These are phyloP conservation scores for Cymbopogon citratus DNA, from an alignment of 176 grass and related monocot species.

Conservation along the genomic window DNA sequence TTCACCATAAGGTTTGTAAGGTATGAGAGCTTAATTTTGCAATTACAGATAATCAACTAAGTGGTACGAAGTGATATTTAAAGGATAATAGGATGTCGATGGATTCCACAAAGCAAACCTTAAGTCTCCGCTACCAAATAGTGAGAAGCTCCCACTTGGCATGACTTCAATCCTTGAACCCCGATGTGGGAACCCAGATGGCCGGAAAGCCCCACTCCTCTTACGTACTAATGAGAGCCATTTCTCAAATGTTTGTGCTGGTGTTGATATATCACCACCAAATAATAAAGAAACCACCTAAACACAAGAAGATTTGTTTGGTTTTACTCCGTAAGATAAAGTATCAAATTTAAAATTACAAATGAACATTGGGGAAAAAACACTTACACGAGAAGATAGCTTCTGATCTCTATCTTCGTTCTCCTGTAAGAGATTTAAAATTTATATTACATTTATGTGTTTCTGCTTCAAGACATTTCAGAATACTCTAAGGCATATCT, in stretches of 20 bases:
- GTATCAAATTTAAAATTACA: neutral
- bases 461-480: neutral
- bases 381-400: conserved; percentile 65
- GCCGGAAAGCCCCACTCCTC: conserved; percentile 52
- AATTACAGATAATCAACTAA: conserved; percentile 3
- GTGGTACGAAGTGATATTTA: neutral
- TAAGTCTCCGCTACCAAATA: conserved; percentile 36
- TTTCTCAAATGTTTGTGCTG: conserved; percentile 68
- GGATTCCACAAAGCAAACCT: conserved; percentile 48
- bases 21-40: neutral
- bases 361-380: neutral
- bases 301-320: conserved; percentile 11
- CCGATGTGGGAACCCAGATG: conserved; percentile 69
- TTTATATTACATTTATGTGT: neutral
- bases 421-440: conserved; percentile 37
- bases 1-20: conserved; percentile 2
- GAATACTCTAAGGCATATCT: neutral
- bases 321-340: neutral
- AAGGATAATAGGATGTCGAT: conserved; percentile 3
- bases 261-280: conserved; percentile 52
- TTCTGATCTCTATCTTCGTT: conserved; percentile 44
- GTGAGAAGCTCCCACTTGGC: conserved; percentile 58
- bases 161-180: conserved; percentile 60
- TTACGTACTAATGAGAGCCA: conserved; percentile 85
- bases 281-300: conserved; percentile 83